These are phyloP conservation scores for Ailanthus altissimus DNA, from an alignment of 345 rosid species.

Conservation along the genomic window DNA sequence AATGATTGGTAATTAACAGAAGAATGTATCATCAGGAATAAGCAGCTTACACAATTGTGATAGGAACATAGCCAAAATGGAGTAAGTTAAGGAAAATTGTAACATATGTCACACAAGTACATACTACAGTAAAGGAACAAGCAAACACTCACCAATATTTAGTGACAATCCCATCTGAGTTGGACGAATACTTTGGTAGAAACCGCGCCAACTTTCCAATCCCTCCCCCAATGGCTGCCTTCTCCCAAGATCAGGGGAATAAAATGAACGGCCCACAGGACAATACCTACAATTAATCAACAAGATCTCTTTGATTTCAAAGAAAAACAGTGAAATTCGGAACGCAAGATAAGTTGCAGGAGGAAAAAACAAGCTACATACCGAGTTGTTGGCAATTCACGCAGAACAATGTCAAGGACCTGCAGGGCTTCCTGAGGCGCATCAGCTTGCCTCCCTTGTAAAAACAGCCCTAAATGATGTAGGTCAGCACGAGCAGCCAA, in stretches of 20 bases:
- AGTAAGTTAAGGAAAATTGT: neutral
- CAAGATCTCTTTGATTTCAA: neutral
- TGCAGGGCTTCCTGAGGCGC: constrained; percentile 99
- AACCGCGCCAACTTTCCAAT: constrained; percentile 97
- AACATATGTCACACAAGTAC: neutral
- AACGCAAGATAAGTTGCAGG: constrained; percentile 12
- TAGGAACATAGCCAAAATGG: neutral
- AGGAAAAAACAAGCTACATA: constrained; percentile 31
- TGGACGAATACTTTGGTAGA: constrained; percentile 95
- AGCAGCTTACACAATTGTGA: neutral
- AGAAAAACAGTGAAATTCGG: neutral
- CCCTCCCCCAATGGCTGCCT: constrained; percentile 89
- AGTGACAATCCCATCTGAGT: constrained; percentile 94
- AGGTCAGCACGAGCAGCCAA: constrained; percentile 91
- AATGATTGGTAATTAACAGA: constrained; percentile 13
- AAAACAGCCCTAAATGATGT: constrained; percentile 78
- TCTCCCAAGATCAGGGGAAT: constrained; percentile 79
- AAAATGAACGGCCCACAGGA: constrained; percentile 93
- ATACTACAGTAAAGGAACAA: neutral
- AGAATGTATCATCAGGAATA: neutral
- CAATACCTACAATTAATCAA: constrained; percentile 51
- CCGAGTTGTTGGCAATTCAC: constrained; percentile 83
- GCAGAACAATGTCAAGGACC: constrained; percentile 96
- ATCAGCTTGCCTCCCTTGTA: constrained; percentile 88
- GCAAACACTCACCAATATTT: constrained; percentile 60